Evolutionary conservation across 2,329 filamentous ascomycete species (phyloP), one percentile per base, ranked within the genome.

Genomic region (Graphiopsis chlorocephala): DNA sequence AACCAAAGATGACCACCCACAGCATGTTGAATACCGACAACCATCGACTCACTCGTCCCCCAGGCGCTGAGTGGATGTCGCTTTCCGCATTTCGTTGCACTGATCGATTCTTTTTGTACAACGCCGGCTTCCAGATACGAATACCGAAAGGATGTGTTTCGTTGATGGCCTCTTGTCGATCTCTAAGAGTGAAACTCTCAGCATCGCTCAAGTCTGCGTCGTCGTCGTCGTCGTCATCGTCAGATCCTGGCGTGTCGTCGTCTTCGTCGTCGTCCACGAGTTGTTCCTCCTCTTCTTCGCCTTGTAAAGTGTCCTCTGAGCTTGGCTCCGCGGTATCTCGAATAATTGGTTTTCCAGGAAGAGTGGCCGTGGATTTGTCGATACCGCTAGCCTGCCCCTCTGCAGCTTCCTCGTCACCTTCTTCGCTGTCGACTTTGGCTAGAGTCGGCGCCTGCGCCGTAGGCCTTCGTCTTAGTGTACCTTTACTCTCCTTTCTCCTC

Each of bases 91-190:
- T 96, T 78, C 96, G 95, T 77, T 98, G 93, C 42, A 99, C 96
- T 0, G 95, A 99, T 64, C 95, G 89, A 72, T 90, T 89, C 78
- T 99, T 99, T 80, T 99, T 99, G 85, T 99, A 99, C 68, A 99
- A 78, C 1, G 95, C 96, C 50, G 95, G 95, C 78, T 99, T 99
- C 95, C 95, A 99, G 68, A 99, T 92, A 76, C 96, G 89, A 75
- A 99, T 98, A 83, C 95, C 95, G 73, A 99, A 99, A 0, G 95
- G 95, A 82, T 99, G 95, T 0, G 95, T 99, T 77, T 97, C 90
- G 79, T 99, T 99, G 83, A 99, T 99, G 69, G 95, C 95, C 76
- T 97, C 89, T 79, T 99, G 95, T 64, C 95, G 88, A 77, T 99
- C 95, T 77, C 96, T 97, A 72, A 99, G 85, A 0, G 95, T 99